Percentiles rank a stretch among this genome's conserved stretches.
Conservation (phyloP, 306 rosid genomes). For the Quercus mongolica region DNA sequence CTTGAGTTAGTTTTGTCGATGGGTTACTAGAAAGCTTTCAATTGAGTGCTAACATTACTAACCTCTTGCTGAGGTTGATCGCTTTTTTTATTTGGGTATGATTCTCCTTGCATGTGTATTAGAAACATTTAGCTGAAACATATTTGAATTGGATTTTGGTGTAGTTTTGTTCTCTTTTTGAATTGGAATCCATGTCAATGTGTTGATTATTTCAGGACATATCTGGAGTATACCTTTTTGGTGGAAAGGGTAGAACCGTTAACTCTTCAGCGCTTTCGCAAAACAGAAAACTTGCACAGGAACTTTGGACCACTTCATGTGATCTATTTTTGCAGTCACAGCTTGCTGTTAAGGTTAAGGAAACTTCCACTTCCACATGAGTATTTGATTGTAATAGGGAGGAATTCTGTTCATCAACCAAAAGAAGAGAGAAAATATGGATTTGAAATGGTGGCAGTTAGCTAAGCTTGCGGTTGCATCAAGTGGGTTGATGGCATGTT, state of each 20-base stretch:
- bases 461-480: background rate
- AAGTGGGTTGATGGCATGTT: constrained; percentile 11
- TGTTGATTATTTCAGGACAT: constrained; percentile 47
- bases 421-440: background rate
- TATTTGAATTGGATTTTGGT: background rate
- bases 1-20: background rate
- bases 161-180: background rate
- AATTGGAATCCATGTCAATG: background rate
- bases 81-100: background rate
- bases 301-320: constrained; percentile 72
- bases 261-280: constrained; percentile 58
- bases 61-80: background rate
- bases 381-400: constrained; percentile 18
- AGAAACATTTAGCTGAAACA: background rate
- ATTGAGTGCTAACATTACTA: background rate
- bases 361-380: background rate
- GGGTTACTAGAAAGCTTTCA: background rate
- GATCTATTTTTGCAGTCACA: constrained; percentile 53
- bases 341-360: constrained; percentile 27
- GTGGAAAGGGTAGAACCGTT: constrained; percentile 65
- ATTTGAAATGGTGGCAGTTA: background rate
- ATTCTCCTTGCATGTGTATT: background rate
- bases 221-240: constrained; percentile 76
- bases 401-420: background rate
- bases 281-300: constrained; percentile 48